These are phyloP conservation scores for Alternaria ethzedia DNA, from an alignment of 2,329 filamentous ascomycete genomes.

Conservation along the genomic window DNA sequence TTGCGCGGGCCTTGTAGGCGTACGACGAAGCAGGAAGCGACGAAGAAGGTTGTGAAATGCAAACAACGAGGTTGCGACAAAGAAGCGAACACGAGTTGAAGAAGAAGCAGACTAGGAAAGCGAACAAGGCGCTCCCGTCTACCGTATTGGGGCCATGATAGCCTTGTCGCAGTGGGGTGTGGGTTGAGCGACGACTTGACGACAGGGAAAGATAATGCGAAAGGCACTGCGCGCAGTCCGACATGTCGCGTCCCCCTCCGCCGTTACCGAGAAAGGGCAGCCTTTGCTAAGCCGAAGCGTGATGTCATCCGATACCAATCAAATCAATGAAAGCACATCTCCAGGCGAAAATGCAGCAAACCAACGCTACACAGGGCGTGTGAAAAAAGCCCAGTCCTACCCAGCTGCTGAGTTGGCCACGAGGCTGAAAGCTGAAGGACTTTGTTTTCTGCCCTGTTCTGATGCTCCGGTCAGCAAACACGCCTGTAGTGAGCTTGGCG, in stretches of 20 bases:
- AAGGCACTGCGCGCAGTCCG: neutral
- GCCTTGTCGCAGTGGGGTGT: slow-evolving; percentile 10
- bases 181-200: slow-evolving; percentile 3
- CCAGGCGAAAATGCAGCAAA: neutral
- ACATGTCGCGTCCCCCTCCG: slow-evolving; percentile 11
- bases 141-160: slow-evolving; percentile 6
- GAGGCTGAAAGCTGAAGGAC: slow-evolving; percentile 11
- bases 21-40: neutral
- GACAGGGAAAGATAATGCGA: neutral
- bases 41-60: neutral
- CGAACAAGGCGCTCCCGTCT: slow-evolving; percentile 5
- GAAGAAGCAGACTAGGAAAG: neutral
- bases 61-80: neutral
- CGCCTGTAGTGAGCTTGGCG: slow-evolving; percentile 9
- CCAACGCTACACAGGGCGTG: neutral
- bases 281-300: slow-evolving; percentile 8
- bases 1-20: slow-evolving; percentile 4
- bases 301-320: slow-evolving; percentile 12
- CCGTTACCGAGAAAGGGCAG: slow-evolving; percentile 21
- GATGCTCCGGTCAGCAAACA: slow-evolving; percentile 18
- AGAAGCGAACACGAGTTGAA: neutral
- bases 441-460: slow-evolving; percentile 4
- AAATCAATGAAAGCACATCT: slow-evolving; percentile 5
- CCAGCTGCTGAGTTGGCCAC: slow-evolving; percentile 7
- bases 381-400: neutral